phyloP scores from a whole-genome alignment of 352 stramenopile genomes.

The Globisporangium spiculum region DNA sequence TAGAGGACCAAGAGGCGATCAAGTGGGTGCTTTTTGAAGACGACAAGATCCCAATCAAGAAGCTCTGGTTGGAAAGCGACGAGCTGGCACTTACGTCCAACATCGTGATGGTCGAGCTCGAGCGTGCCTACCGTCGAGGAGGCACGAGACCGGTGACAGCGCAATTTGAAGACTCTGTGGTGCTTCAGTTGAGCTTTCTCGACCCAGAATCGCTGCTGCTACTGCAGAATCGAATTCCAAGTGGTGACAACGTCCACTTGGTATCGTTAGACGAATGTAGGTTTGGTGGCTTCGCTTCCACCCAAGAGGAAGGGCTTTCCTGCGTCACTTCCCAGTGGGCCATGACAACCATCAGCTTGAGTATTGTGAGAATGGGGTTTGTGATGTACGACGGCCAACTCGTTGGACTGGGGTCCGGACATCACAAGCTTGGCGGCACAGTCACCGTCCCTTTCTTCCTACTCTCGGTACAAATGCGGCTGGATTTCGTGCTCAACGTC shows the following conservation, averaged over 20 bases:
- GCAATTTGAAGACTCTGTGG: not conserved
- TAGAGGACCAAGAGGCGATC: not conserved
- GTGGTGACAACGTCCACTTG: not conserved
- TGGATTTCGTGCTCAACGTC: not conserved
- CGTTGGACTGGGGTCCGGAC: not conserved
- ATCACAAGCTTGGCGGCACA: not conserved
- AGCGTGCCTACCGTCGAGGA: not conserved
- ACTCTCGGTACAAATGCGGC: not conserved
- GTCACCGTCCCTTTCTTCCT: not conserved
- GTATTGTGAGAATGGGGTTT: conserved; percentile 3
- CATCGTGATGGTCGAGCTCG: not conserved
- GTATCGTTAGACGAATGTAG: not conserved
- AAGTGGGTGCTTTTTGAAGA: conserved; percentile 8
- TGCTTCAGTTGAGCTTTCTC: conserved; percentile 5
- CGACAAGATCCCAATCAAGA: not conserved
- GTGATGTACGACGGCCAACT: not conserved
- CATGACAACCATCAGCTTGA: too few relatives aligned
- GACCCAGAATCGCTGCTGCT: not conserved
- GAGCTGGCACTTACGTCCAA: too few relatives aligned
- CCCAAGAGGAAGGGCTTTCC: not conserved
- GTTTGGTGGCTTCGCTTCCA: not conserved
- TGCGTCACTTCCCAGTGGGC: not conserved
- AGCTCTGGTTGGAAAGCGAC: not conserved
- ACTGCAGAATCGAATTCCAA: not conserved
- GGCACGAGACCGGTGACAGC: not conserved